These are phyloP conservation scores for Chimonanthus praecox DNA, from an alignment of 164 flowering plant species.

Conservation along the genomic window DNA sequence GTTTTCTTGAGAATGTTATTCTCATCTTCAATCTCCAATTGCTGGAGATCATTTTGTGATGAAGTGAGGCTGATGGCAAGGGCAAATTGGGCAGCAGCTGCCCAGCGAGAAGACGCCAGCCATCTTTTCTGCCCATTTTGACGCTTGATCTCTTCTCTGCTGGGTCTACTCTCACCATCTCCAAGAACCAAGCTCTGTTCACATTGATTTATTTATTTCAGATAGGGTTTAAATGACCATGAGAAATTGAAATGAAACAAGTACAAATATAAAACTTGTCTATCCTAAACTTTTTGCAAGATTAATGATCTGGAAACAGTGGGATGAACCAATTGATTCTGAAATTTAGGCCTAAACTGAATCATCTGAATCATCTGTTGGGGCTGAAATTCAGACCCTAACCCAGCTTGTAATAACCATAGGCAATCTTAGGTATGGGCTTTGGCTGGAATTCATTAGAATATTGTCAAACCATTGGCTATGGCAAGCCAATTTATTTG, in stretches of 20 bases:
- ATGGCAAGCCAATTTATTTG: too few species aligned
- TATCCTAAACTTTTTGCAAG: background rate
- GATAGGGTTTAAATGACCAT: background rate
- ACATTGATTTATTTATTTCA: background rate
- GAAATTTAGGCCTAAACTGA: too few species aligned
- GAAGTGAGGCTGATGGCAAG: slow-evolving; percentile 81
- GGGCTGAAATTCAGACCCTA: background rate
- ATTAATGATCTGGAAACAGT: background rate
- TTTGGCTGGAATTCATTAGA: too few species aligned
- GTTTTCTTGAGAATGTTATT: slow-evolving; percentile 73
- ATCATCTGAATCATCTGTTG: too few species aligned
- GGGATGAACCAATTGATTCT: background rate
- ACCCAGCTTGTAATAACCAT: background rate
- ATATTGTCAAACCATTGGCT: too few species aligned
- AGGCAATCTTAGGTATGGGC: background rate
- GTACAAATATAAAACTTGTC: background rate
- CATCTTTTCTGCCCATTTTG: slow-evolving; percentile 68
- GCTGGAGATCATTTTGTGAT: slow-evolving; percentile 80
- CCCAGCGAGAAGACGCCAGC: slow-evolving; percentile 96
- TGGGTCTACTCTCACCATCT: slow-evolving; percentile 35
- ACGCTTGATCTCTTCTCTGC: slow-evolving; percentile 32
- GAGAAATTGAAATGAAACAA: background rate
- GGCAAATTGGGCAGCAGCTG: slow-evolving; percentile 93
- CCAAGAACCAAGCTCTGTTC: slow-evolving; percentile 51
- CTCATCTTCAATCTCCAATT: slow-evolving; percentile 61